Evolutionary conservation across 768 basidiomycete species (phyloP), one percentile per base, ranked within the genome.

Genomic region (Mycena maculata): DNA sequence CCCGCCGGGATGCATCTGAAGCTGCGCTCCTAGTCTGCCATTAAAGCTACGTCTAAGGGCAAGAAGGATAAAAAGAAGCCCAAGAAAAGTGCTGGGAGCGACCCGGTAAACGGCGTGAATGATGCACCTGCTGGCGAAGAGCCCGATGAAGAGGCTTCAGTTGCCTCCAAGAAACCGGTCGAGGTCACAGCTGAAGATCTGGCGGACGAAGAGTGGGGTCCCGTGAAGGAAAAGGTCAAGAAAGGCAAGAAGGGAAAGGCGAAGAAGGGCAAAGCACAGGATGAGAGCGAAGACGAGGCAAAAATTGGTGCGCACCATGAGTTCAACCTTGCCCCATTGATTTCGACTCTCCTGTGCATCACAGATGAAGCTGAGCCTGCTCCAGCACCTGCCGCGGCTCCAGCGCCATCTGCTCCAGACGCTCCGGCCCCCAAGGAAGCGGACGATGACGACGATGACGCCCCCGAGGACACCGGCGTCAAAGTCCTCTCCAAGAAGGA

Each of bases 401-500:
- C 61, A 48, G 41, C 61, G 25, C 45, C 60, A n/a, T 52, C 72
- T 58, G 71, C 71, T 28, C 67, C 79, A 25, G 71, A 78, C 22
- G 59, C 73, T 44, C 62, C 75, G 20, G 56, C 73, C 27, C 54
- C 78, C 27, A 81, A 77, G 41, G 78, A 76, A 31, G 84, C 54
- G 28, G 82, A 74, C 22, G 78, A 78, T 15, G 85, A 83, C 23
- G 85, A 83, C 23, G 86, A 81, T 25, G 88, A 84, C 9, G 89
- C 82, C n/a, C 85, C 78, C 41, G 87, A 86, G 31, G 89, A 85
- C 55, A 79, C 79, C 53, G 93, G 87, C 16, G 82, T 83, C 4
- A 90, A 91, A 79, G 76, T 97, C 33, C 79, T 98, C 38, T 90
- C 92, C 20, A 98, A 98, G 83, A 98, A 97, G 77, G 94, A 99